Conservation (phyloP, 306 rosid genomes). For the Medicago ruthenica region DNA sequence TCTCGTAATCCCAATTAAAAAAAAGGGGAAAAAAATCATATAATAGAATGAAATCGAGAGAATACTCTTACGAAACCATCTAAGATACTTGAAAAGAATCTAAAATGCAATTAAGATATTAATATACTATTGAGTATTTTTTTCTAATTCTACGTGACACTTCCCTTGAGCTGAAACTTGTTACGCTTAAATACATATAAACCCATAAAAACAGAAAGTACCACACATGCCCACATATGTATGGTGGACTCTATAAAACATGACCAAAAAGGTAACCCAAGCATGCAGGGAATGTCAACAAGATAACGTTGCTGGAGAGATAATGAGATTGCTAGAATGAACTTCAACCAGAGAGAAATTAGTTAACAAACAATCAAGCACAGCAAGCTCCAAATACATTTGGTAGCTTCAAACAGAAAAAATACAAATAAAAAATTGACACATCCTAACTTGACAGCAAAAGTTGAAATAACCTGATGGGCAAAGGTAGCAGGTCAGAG, state of each 20-base stretch:
- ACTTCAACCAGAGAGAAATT: background rate
- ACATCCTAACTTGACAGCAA: background rate
- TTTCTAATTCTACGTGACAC: background rate
- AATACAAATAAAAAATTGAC: background rate
- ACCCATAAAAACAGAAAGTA: background rate
- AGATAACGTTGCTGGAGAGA: background rate
- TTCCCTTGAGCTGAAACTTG: background rate
- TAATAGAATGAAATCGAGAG: conserved; percentile 10
- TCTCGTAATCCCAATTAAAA: background rate
- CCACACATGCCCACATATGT: background rate
- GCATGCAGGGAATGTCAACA: background rate
- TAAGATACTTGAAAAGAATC: background rate
- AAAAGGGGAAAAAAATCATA: background rate
- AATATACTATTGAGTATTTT: background rate
- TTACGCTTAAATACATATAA: background rate
- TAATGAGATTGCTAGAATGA: conserved; percentile 1
- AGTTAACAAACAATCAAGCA: background rate
- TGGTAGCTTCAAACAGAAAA: conserved; percentile 18
- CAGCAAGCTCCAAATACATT: conserved; percentile 12
- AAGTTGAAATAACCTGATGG: background rate
- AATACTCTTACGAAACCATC: background rate
- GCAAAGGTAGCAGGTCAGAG: background rate
- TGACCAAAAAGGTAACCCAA: background rate
- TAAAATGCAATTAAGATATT: background rate
- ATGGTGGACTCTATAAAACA: conserved; percentile 9